Base-by-base conservation (phyloP, 306 rosid genomes). In the Cyamopsis tetragonoloba region DNA sequence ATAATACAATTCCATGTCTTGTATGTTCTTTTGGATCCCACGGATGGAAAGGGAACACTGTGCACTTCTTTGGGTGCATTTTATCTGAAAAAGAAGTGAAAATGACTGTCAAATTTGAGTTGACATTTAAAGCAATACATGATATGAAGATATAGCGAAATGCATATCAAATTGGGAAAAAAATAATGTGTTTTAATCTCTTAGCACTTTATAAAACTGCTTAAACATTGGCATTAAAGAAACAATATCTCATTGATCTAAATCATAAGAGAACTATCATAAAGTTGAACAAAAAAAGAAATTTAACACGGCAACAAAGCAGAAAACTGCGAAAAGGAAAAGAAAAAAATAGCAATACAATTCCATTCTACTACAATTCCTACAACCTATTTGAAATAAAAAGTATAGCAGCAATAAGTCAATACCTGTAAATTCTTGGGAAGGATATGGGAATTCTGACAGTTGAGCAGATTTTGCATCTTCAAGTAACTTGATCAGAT, bases 41-140 rank as follows among this genome's bases (percentile, higher is more conserved):
- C 0, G 99, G 97, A 44, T 88, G 96, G 79, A 77, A 93, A 35
- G 97, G 92, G 71, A 88, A 88, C 13, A 93, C 85, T 0, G 99
- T 93, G 76, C 97, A 93, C 70, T 88, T 93, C 76, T 73, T 88
- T 4, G 74, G 80, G 30, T 66, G 92, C 74, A 62, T 70, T 75
- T 68, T 93, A 30, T 73, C 99, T 93, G 95, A 69, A 72, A 72
- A 76, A n/a, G n/a, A n/a, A n/a, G n/a, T n/a, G n/a, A n/a, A n/a
- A n/a, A n/a, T n/a, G n/a, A n/a, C n/a, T n/a, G n/a, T n/a, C n/a
- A n/a, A n/a, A n/a, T n/a, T n/a, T n/a, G 42, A 61, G 6, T 69
- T 54, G 46, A 26, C 47, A 46, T 48, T 51, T 51, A 23, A 38
- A 24, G 18, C 19, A 56, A 7, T 11, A 31, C 6, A 14, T 39